Evolutionary conservation across 2,329 filamentous ascomycete species (phyloP).

Genomic region (Colletotrichum gigasporum): DNA sequence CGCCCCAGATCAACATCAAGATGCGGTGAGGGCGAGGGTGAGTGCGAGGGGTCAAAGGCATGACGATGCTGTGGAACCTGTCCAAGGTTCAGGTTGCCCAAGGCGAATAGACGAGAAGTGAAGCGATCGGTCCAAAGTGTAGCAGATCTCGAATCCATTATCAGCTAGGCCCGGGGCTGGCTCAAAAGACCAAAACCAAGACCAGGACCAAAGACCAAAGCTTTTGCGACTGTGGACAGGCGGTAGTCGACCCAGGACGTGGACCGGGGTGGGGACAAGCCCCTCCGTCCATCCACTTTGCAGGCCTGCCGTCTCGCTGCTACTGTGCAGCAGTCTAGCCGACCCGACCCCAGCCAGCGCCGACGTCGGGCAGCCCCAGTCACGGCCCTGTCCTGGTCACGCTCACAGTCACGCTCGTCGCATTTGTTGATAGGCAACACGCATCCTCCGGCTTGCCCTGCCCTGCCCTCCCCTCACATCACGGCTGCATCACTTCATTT

Average conservation of each 20-base stretch:
- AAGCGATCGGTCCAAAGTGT: conserved; percentile 22
- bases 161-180: background rate
- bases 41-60: too few species aligned
- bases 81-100: conserved; percentile 13
- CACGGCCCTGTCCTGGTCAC: background rate
- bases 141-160: conserved; percentile 15
- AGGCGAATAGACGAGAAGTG: conserved; percentile 1
- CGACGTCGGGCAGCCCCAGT: conserved; percentile 27
- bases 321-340: too few species aligned
- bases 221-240: background rate
- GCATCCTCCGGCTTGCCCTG: background rate
- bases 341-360: conserved; percentile 9
- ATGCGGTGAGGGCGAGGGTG: conserved; percentile 21
- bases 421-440: conserved; percentile 10
- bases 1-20: background rate
- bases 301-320: too few species aligned
- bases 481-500: background rate
- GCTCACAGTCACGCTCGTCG: too few species aligned
- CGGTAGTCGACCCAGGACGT: background rate
- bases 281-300: conserved; percentile 13
- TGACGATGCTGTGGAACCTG: conserved; percentile 24
- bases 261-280: conserved; percentile 1
- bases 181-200: background rate
- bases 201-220: background rate
- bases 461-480: conserved; percentile 5